Percentiles rank a stretch among this genome's conserved stretches.
These are phyloP conservation scores for Sordaria brevicollis DNA, from an alignment of 495 filamentous ascomycete genomes.

Conservation along the genomic window DNA sequence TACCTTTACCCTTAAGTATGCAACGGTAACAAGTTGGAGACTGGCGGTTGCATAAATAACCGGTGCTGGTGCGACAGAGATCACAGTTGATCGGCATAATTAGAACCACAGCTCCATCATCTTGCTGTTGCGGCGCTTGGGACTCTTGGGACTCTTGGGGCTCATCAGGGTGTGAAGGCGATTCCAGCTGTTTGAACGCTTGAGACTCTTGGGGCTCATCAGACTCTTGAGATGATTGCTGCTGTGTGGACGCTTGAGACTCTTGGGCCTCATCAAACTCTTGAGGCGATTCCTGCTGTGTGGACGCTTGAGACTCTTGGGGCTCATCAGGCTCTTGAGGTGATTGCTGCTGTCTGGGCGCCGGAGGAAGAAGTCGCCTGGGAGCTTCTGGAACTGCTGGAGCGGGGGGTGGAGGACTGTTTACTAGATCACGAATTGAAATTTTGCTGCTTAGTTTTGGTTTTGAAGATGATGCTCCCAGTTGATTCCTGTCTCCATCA, in stretches of 20 bases:
- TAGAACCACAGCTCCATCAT: neutral
- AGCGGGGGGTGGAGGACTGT: neutral
- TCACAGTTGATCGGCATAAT: neutral
- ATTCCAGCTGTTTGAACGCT: no score
- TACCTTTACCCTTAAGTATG: neutral
- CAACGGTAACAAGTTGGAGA: neutral
- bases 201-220: no score
- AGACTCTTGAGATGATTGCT: no score
- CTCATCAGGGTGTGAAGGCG: no score
- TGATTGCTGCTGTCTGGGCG: no score
- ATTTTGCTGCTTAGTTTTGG: neutral
- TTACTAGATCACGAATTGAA: no score
- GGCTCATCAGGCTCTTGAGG: no score
- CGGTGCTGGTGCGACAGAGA: neutral
- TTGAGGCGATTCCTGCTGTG: no score
- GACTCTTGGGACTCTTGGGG: neutral
- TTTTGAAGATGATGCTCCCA: neutral
- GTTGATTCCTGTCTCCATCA: neutral
- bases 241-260: no score
- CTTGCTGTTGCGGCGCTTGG: neutral
- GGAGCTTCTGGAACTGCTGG: neutral
- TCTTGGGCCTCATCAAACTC: no score
- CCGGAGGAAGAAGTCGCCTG: no score
- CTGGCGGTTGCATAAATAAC: neutral
- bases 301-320: no score